Evolutionary conservation across 2,329 filamentous ascomycete genomes (phyloP), one percentile per base, ranked within the genome.

Genomic region (Beauveria scarabaeidicola): DNA sequence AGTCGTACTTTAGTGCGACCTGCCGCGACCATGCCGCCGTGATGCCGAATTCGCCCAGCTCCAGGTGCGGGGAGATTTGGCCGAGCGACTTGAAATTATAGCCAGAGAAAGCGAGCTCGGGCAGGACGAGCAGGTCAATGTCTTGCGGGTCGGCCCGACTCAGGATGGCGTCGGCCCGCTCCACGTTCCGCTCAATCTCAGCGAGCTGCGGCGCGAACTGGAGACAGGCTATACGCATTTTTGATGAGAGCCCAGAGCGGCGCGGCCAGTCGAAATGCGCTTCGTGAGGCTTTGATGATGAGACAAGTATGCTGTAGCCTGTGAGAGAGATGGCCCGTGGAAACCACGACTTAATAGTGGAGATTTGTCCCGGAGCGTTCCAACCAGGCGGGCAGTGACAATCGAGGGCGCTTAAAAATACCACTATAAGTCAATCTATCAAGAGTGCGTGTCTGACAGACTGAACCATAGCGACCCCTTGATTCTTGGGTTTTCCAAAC

Each of bases 21-120:
- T 80, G 83, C 41, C 83, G 77, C 0, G 89, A 88, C 90, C 89
- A 94, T 21, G 87, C 71, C 0, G 88, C 85, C 7, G 80, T 85
- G 57, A 88, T 83, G 0, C 90, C 90, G 0, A 81, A 76, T 5
- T 81, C 80, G 0, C 82, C 82, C 0, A 78, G 81, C 67, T 94
- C 90, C 3, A 93, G 81, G 64, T 78, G 88, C 0, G 88, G 87
- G 1, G 73, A 72, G 47, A 93, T 91, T 1, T 90, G 79, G 36
- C 81, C 74, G 2, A 90, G 70, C 0, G 85, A 88, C 46, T 81
- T 80, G 74, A 92, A 93, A 69, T 91, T 91, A 75, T 92, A 94
- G 32, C 90, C 88, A 60, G 84, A 81, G 68, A 93, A 91, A 1
- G 89, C 87, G 70, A 93, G 74, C 69, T 93, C 90, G 0, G 90